Evolutionary conservation across 2,329 filamentous ascomycete genomes (phyloP), one percentile per base, ranked within the genome.

Genomic region (Harringtonia aguacate): DNA sequence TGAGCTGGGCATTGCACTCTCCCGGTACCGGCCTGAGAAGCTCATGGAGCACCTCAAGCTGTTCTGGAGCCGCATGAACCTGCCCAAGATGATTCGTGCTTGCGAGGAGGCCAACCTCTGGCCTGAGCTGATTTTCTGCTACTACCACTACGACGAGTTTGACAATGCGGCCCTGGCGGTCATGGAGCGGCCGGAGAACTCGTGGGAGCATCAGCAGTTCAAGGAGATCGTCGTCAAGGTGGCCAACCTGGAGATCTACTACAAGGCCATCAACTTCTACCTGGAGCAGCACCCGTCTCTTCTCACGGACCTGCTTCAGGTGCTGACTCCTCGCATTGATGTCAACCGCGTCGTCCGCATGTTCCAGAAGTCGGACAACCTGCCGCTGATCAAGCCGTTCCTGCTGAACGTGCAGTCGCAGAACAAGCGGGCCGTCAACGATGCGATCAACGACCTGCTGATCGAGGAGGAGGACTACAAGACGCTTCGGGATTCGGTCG

Each of bases 381-480:
- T 97, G 54, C 92, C 94, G 44, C 71, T 98, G 44, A 97, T 98
- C 74, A 98, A 98, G 73, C 90, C 90, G 4, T 98, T 98, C 84
- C 70, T 98, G 55, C 78, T 98, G 47, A 95, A 88, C 55, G 94
- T 98, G 22, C 92, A 98, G 67, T 67, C 79, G 14, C 92, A 98
- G 67, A 98, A 98, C 75, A 98, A 98, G 81, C 86, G 88, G 53
- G 86, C 86, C 41, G 92, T 98, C 58, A 98, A 98, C 66, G 88
- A 94, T 58, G 92, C 92, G 22, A 95, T 98, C 67, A 95, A 98
- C 61, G 92, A 98, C 60, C 69, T 98, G 38, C 72, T 98, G 55
- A 98, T 98, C 48, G 92, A 98, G 65, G 92, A 98, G 64, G 94
- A 98, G 61, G 94, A 98, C 62, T 90, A 98, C 76, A 97, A 98